Evolutionary conservation across 2,329 filamentous ascomycete species (phyloP).

Genomic region (Diaporthe ilicicola): DNA sequence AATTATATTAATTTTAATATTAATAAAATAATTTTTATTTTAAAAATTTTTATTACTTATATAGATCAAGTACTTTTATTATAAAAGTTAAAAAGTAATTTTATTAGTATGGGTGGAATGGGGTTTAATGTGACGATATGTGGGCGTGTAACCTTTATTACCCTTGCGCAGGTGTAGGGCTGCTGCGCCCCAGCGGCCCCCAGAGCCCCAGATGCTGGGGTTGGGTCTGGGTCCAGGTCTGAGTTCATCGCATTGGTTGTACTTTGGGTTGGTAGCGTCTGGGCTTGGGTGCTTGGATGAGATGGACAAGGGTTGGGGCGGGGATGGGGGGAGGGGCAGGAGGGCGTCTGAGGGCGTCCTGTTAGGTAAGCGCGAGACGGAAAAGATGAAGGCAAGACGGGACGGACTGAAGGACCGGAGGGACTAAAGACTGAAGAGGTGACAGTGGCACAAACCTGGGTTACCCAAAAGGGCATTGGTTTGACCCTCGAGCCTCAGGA

Average conservation of each 20-base stretch:
- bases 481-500: conserved; percentile 15
- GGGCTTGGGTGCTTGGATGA: conserved; percentile 2
- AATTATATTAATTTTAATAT: too few relatives aligned
- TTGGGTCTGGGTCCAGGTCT: neutral
- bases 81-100: too few relatives aligned
- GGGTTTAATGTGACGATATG: too few relatives aligned
- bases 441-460: neutral
- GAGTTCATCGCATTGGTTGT: conserved; percentile 18
- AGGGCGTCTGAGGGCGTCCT: neutral
- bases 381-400: neutral
- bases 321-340: neutral
- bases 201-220: neutral
- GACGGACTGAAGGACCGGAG: neutral
- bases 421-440: neutral
- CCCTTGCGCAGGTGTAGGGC: too few relatives aligned
- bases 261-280: neutral
- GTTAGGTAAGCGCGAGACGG: conserved; percentile 20
- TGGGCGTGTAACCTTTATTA: too few relatives aligned
- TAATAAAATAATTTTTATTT: too few relatives aligned
- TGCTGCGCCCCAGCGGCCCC: neutral
- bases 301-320: neutral
- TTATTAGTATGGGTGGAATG: too few relatives aligned
- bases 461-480: neutral
- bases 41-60: too few relatives aligned
- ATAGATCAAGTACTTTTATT: too few relatives aligned